Evolutionary conservation across 208 protist genomes (phyloP), one percentile per base, ranked within the genome.

Genomic region (Leishmania lainsoni): DNA sequence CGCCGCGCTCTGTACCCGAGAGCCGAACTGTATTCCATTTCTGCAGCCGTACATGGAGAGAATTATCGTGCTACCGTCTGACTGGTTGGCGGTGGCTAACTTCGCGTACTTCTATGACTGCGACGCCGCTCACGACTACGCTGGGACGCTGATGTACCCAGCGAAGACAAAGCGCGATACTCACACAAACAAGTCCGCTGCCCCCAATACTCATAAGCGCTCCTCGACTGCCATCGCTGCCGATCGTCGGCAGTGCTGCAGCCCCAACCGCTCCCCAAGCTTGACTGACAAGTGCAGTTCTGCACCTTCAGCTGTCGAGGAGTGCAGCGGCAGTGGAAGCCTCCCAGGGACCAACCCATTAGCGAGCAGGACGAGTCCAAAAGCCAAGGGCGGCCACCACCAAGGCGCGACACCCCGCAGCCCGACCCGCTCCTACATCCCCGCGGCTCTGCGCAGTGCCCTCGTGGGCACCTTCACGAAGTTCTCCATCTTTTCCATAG

Each of bases 1-100:
- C 5, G 81, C 94, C 35, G 92, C 97, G 0, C 83, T 99, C 29
- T 94, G 95, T 72, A 89, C 96, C 0, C 80, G 89, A 48, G 88
- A 97, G 80, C 75, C 87, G 6, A 81, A 83, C 3, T 98, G 94
- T 86, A 83, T 92, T 49, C 94, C 95, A 1, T 98, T 94, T 83
- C 80, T 99, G 16, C 73, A 83, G 32, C 85, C 87, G 22, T 99
- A 99, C 89, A 93, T 98, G 81, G 81, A 84, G n/a, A 69, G 81
- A 42, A 87, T 93, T 48, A 82, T 99, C 22, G 75, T 87, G 61
- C 87, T 99, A 54, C 98, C 98, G 5, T 93, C 90, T 8, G 98
- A 99, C 88, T 99, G 97, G 97, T 87, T 99, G 56, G 86, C 95
- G 0, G 90, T 99, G n/a, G 95, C 96, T 1, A 90, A 90, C 61